phyloP scores from a whole-genome alignment of 2,329 filamentous ascomycete genomes.

The Fusarium miscanthi region DNA sequence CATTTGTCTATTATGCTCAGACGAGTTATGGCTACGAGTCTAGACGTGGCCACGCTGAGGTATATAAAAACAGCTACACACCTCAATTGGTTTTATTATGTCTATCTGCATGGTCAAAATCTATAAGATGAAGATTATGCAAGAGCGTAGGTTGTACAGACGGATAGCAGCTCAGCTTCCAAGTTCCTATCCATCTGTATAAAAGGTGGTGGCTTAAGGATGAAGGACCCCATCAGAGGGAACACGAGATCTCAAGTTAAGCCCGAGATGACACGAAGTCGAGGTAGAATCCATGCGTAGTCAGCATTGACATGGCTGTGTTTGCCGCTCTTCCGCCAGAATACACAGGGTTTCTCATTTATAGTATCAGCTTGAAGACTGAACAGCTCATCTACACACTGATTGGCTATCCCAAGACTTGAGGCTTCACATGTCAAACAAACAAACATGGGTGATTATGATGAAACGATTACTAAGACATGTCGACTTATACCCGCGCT shows the following conservation, averaged over 20 bases:
- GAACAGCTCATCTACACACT: neutral
- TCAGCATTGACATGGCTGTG: neutral
- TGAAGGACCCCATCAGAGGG: neutral
- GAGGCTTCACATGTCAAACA: neutral
- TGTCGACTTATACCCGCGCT: neutral
- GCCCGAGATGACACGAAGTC: neutral
- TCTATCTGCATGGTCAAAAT: neutral
- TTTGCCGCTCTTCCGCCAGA: neutral
- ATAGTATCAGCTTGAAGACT: neutral
- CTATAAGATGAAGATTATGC: neutral
- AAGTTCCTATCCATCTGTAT: neutral
- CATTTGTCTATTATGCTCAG: neutral
- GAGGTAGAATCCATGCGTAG: neutral
- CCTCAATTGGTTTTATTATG: neutral
- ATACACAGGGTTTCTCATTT: neutral
- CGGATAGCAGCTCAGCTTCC: slow-evolving; percentile 7
- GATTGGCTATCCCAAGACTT: neutral
- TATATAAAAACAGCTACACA: neutral
- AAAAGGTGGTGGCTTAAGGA: neutral
- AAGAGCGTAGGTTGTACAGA: neutral
- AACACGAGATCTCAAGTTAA: neutral
- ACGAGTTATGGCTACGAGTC: neutral
- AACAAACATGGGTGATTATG: neutral
- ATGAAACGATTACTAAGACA: neutral
- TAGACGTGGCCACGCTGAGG: neutral